These are phyloP conservation scores for Nyctanthes arbortristis DNA, from an alignment of 257 asterid genomes.

Conservation along the genomic window DNA sequence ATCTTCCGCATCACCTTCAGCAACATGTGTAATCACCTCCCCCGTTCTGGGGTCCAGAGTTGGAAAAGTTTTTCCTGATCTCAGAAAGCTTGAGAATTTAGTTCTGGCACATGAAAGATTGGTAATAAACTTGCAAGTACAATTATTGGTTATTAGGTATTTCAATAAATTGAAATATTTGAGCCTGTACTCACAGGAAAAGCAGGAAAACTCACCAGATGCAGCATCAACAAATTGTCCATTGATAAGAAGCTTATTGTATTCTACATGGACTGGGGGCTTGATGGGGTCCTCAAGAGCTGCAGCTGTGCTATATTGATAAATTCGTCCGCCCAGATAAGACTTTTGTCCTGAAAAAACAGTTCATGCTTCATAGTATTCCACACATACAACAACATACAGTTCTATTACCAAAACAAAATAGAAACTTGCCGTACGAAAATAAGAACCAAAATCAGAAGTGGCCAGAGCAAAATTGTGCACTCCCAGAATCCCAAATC, in stretches of 20 bases:
- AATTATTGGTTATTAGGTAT: background rate
- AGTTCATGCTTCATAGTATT: background rate
- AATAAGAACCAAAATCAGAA: background rate
- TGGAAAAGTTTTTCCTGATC: conserved; percentile 80
- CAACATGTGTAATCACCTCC: conserved; percentile 78
- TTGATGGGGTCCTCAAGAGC: conserved; percentile 75
- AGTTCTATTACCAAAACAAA: background rate
- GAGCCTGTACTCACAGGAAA: background rate
- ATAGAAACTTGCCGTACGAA: background rate
- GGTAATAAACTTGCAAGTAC: background rate
- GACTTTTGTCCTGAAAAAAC: conserved; percentile 53
- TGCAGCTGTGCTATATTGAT: conserved; percentile 64
- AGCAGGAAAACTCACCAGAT: conserved; percentile 50
- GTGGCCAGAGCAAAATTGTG: background rate
- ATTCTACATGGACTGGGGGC: conserved; percentile 67
- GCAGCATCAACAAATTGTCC: conserved; percentile 89
- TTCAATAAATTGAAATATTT: background rate
- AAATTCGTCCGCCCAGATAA: conserved; percentile 40
- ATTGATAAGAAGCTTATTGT: conserved; percentile 80
- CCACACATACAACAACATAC: background rate
- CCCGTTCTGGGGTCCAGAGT: conserved; percentile 93
- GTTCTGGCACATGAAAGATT: background rate
- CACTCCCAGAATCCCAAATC: background rate
- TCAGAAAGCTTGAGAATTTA: conserved; percentile 23
- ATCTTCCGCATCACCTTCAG: conserved; percentile 94